Percentiles rank a stretch among this genome's conserved stretches.
Conservation (phyloP, 1,284 basidiomycete genomes). For the Cutaneotrichosporon cyanovorans region DNA sequence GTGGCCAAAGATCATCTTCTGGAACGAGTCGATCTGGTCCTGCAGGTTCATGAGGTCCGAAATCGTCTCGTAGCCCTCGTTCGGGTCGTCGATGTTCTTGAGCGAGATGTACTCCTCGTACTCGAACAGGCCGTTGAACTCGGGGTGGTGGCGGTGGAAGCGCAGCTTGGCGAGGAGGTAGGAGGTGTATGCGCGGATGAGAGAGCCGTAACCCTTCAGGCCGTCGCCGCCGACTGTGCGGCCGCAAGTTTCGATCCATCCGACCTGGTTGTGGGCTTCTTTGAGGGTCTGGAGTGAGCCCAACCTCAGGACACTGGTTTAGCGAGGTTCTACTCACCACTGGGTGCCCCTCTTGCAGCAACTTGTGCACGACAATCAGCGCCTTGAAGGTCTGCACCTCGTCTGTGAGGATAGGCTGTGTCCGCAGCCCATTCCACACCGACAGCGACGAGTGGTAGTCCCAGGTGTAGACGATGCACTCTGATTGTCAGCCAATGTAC, state of each 20-base stretch:
- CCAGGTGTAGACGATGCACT: slow-evolving; percentile 96
- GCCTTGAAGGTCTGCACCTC: slow-evolving; percentile 96
- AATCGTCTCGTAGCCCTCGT: slow-evolving; percentile 96
- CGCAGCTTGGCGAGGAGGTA: slow-evolving; percentile 90
- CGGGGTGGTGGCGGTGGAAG: slow-evolving; percentile 84
- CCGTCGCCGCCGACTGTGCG: slow-evolving; percentile 76
- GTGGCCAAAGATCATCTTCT: slow-evolving; percentile 88
- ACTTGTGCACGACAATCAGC: slow-evolving; percentile 90
- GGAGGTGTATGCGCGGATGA: slow-evolving; percentile 89
- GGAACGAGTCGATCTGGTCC: slow-evolving; percentile 95
- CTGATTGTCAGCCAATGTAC: slow-evolving; percentile 51
- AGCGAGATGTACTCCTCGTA: slow-evolving; percentile 94
- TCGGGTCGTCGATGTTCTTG: slow-evolving; percentile 93
- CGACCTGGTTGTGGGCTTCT: slow-evolving; percentile 90
- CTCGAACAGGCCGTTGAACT: slow-evolving; percentile 94
- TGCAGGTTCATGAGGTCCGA: slow-evolving; percentile 90
- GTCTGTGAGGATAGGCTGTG: slow-evolving; percentile 88
- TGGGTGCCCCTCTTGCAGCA: slow-evolving; percentile 90
- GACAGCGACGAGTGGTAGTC: slow-evolving; percentile 95
- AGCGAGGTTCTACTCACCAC: slow-evolving; percentile 53
- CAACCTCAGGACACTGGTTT: neutral
- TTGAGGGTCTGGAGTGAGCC: slow-evolving; percentile 65
- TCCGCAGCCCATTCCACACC: slow-evolving; percentile 90
- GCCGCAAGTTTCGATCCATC: slow-evolving; percentile 92
- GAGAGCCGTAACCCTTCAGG: slow-evolving; percentile 72